Evolutionary conservation across 768 basidiomycete genomes (phyloP), one percentile per base, ranked within the genome.

Genomic region (Mycena olivaceomarginata): DNA sequence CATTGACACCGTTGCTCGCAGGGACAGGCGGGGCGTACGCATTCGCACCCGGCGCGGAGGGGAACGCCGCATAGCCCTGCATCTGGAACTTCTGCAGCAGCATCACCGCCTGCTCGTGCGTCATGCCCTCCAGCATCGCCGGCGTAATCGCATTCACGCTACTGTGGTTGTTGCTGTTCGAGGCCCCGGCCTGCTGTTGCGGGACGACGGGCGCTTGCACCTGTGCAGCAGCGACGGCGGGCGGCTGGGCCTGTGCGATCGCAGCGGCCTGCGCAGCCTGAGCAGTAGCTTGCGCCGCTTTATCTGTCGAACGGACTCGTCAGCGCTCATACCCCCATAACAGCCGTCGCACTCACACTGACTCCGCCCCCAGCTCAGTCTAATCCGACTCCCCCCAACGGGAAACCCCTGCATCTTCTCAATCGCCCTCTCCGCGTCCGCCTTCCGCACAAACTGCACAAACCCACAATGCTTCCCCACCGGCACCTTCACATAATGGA

Each of bases 341-440:
- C 25, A 25, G 25, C 25, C 25, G 25, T 25, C 25, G 25, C 25
- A 25, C 93, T 59, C 73, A 97, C 96, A 97, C 91, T 98, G 97
- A 85, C 95, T 96, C 63, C 97, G 90, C 56, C 97, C 97, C 97
- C 97, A 98, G 82, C 95, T 96, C 78, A 98, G 86, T 45, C 97
- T 91, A 79, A 98, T 97, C 81, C 96, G 90, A 78, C 96, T 97
- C 18, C 97, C 97, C 97, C 97, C 97, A 79, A 98, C 94, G 5
- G 97, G 96, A 83, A 97, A 98, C 37, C 97, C 97, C 87, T 98
- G 97, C 97, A 98, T 97, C 86, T 96, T 97, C 86, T 97, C 95
- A 76, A 98, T 98, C 11, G 97, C 97, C 31, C 31, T 31, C 31
- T 31, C 31, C 31, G 31, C 31, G 4, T 31, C 31, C 31, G 31